Evolutionary conservation across 805 yeast genomes (phyloP).

Genomic region (Metschnikowia cubensis): DNA sequence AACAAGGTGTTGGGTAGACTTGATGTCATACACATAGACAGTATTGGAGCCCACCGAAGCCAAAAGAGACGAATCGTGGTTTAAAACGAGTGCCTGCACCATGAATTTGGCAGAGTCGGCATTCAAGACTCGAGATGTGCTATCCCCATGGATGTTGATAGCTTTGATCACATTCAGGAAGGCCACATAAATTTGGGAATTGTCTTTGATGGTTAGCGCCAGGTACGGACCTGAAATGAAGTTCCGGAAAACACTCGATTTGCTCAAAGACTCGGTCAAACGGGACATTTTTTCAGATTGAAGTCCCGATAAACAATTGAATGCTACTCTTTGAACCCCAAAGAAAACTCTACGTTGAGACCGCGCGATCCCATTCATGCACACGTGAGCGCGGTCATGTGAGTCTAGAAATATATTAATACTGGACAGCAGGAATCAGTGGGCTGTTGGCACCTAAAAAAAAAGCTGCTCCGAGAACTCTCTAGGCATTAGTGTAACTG

Average conservation of each 20-base stretch:
- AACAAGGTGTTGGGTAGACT: neutral
- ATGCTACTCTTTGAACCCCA: neutral
- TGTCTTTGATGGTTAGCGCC: conserved; percentile 8
- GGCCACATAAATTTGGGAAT: conserved; percentile 12
- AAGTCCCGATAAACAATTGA: neutral
- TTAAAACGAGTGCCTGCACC: conserved; percentile 9
- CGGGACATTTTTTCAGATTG: neutral
- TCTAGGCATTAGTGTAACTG: conserved; percentile 4
- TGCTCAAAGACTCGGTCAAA: neutral
- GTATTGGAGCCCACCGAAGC: conserved; percentile 12
- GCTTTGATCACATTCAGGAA: conserved; percentile 11
- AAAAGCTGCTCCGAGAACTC: no score
- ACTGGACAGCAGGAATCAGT: neutral
- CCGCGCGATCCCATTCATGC: neutral
- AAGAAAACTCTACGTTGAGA: neutral
- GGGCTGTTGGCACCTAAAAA: neutral
- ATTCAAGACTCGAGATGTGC: conserved; percentile 7
- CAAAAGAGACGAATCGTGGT: conserved; percentile 9
- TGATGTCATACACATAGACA: conserved; percentile 10
- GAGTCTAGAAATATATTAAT: neutral
- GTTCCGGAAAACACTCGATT: conserved; percentile 8
- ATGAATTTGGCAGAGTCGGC: conserved; percentile 1
- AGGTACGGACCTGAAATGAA: neutral
- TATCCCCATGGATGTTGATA: conserved; percentile 6
- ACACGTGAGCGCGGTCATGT: neutral